These are phyloP conservation scores for Mikania micrantha DNA, from an alignment of 129 eudicot species.

Conservation along the genomic window DNA sequence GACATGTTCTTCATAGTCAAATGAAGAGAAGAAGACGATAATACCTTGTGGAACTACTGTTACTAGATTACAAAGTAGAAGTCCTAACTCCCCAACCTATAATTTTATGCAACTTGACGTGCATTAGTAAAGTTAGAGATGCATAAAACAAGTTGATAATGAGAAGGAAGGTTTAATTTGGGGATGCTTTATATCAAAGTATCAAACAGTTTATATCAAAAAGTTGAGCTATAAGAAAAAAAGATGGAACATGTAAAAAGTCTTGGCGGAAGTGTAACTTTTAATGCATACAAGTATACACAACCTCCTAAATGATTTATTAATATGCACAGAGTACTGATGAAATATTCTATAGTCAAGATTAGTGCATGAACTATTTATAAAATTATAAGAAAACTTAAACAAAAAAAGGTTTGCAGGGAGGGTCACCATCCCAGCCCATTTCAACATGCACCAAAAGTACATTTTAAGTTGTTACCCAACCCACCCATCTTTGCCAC, in stretches of 20 bases:
- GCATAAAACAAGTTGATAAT: background rate
- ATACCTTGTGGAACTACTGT: conserved; percentile 75
- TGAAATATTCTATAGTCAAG: background rate
- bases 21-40: conserved; percentile 86
- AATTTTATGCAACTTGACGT: conserved; percentile 17
- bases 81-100: conserved; percentile 91
- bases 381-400: background rate
- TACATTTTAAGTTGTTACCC: background rate
- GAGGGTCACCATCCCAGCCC: background rate
- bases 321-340: background rate
- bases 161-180: background rate
- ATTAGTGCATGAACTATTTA: background rate
- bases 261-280: background rate
- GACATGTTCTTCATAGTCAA: conserved; percentile 72
- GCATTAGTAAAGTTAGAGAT: background rate
- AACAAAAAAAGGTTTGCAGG: background rate
- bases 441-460: background rate
- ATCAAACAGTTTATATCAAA: background rate
- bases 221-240: background rate
- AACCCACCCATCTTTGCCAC: background rate
- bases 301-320: background rate
- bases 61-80: conserved; percentile 65
- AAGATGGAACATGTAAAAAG: background rate
- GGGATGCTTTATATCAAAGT: background rate
- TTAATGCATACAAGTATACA: background rate